Percentiles rank a stretch among this genome's conserved stretches.
phyloP scores from a whole-genome alignment of 2,329 filamentous ascomycete genomes.

The Aspergillus hortae region DNA sequence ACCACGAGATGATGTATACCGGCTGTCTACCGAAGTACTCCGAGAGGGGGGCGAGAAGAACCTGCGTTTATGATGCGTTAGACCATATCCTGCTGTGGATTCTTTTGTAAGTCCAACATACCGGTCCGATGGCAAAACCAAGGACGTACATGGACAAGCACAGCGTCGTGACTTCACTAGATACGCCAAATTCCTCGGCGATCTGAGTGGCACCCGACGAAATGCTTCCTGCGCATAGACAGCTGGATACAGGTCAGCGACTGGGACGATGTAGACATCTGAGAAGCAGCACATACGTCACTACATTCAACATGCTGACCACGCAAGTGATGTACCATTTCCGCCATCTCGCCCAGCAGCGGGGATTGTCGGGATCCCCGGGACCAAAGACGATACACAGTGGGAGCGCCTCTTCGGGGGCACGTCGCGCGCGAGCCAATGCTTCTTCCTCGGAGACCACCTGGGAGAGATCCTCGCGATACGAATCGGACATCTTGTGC shows the following conservation, averaged over 20 bases:
- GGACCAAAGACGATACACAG: slow-evolving; percentile 19
- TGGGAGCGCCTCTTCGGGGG: slow-evolving; percentile 21
- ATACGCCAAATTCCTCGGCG: slow-evolving; percentile 24
- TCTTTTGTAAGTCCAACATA: not conserved
- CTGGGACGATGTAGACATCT: not conserved
- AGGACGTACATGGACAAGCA: slow-evolving; percentile 30
- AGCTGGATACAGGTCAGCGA: slow-evolving; percentile 10
- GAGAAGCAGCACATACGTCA: slow-evolving; percentile 18
- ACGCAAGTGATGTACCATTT: slow-evolving; percentile 43
- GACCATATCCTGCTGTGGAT: slow-evolving; percentile 45
- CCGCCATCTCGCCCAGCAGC: slow-evolving; percentile 36
- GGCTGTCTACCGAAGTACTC: slow-evolving; percentile 75
- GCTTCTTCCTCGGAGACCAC: slow-evolving; percentile 23
- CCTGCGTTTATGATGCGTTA: slow-evolving; percentile 75
- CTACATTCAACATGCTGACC: slow-evolving; percentile 34
- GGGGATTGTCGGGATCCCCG: slow-evolving; percentile 34
- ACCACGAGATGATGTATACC: slow-evolving; percentile 66
- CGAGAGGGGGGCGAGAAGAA: slow-evolving; percentile 79
- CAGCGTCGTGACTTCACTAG: slow-evolving; percentile 28
- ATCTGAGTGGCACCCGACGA: slow-evolving; percentile 26
- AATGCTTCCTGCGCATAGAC: slow-evolving; percentile 26
- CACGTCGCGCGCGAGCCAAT: slow-evolving; percentile 19
- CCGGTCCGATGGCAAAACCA: slow-evolving; percentile 26
- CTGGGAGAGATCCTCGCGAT: slow-evolving; percentile 12
- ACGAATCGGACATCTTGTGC: slow-evolving; percentile 14